These are phyloP conservation scores for Boletus sp. DNA, from an alignment of 1,284 basidiomycete species.

Conservation along the genomic window DNA sequence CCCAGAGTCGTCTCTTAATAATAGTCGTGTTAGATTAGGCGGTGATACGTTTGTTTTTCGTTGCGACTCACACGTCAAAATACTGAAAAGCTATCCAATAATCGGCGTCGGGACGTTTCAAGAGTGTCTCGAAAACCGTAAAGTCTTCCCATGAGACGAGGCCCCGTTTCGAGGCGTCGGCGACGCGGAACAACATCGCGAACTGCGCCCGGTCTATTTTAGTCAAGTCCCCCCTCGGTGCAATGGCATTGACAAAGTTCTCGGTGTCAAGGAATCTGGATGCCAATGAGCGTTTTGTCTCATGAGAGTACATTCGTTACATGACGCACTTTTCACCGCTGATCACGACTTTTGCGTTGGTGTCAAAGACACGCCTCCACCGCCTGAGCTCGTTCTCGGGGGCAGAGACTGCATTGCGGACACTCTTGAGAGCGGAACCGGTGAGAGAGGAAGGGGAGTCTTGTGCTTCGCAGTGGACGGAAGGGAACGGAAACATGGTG, in stretches of 20 bases:
- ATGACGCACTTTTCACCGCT: constrained; percentile 72
- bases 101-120: constrained; percentile 89
- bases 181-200: constrained; percentile 85
- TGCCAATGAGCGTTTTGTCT: constrained; percentile 4
- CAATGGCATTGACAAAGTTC: constrained; percentile 90
- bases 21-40: constrained; percentile 6
- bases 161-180: constrained; percentile 74
- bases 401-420: constrained; percentile 65
- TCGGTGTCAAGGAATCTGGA: constrained; percentile 75
- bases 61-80: constrained; percentile 79
- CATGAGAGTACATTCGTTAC: constrained; percentile 20
- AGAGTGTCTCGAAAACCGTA: constrained; percentile 84
- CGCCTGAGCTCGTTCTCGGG: constrained; percentile 80
- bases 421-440: constrained; percentile 54
- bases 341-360: constrained; percentile 66
- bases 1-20: constrained; percentile 77
- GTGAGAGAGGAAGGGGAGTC: constrained; percentile 37
- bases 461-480: constrained; percentile 50
- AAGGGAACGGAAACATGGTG: constrained; percentile 32
- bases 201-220: constrained; percentile 86
- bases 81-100: constrained; percentile 96
- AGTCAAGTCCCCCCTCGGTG: constrained; percentile 76
- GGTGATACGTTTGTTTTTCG: neutral
- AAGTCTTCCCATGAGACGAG: constrained; percentile 93
- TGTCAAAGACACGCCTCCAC: constrained; percentile 84